These are phyloP conservation scores for Saprolegnia diclina DNA, from an alignment of 352 stramenopile species.

Conservation along the genomic window DNA sequence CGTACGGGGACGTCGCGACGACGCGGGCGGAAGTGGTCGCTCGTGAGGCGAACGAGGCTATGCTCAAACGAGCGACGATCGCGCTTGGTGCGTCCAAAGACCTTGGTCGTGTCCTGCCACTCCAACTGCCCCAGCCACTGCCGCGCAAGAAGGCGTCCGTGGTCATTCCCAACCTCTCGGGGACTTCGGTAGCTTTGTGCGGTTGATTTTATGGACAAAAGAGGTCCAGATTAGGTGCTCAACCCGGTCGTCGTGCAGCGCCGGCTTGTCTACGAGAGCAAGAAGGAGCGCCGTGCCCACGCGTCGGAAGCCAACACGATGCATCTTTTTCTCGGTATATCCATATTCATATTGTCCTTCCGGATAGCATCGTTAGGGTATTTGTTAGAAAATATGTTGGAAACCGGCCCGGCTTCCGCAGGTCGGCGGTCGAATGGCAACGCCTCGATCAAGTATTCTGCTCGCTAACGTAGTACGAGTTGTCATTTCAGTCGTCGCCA, in stretches of 20 bases:
- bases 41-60: slow-evolving; percentile 1
- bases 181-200: too few relatives aligned
- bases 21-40: background rate
- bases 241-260: background rate
- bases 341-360: background rate
- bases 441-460: too few relatives aligned
- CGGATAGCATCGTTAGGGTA: background rate
- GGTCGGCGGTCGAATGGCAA: too few relatives aligned
- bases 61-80: background rate
- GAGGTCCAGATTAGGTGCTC: background rate
- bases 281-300: background rate
- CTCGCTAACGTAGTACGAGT: too few relatives aligned
- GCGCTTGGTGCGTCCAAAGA: background rate
- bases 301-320: background rate
- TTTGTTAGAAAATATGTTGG: background rate
- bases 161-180: too few relatives aligned
- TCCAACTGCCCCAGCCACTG: background rate
- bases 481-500: too few relatives aligned
- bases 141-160: background rate
- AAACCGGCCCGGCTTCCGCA: too few relatives aligned
- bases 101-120: background rate
- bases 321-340: background rate
- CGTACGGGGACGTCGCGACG: background rate
- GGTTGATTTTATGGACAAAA: too few relatives aligned
- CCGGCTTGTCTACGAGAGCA: background rate